These are phyloP conservation scores for Vitis hybrid DNA, from an alignment of 177 flowering plant genomes.

Conservation along the genomic window DNA sequence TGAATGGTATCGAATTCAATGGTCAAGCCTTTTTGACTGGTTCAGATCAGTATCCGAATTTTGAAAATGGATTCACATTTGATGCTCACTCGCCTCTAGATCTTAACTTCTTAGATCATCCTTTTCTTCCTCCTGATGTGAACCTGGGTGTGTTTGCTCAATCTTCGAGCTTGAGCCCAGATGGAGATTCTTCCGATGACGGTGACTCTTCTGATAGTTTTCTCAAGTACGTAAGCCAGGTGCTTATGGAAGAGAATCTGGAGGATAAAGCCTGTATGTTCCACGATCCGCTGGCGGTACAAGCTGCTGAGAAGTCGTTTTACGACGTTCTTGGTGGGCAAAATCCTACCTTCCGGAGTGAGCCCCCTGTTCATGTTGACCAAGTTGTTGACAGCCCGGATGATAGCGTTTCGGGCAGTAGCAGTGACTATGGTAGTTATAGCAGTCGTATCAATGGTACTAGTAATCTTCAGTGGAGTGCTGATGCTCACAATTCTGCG, in stretches of 20 bases:
- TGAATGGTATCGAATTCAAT: conserved; percentile 9
- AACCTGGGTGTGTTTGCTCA: conserved; percentile 2
- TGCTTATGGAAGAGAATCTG: conserved; percentile 55
- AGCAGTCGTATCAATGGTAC: conserved; percentile 13
- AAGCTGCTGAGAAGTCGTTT: conserved; percentile 45
- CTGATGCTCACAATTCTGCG: background rate
- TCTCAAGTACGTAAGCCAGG: conserved; percentile 45
- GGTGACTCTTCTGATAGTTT: conserved; percentile 41
- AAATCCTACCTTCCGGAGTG: conserved; percentile 25
- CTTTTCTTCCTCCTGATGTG: conserved; percentile 1
- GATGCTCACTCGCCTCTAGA: conserved; percentile 13
- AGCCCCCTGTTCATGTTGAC: conserved; percentile 7
- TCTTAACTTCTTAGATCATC: conserved; percentile 17
- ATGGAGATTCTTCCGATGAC: conserved; percentile 29
- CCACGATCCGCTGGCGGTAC: conserved; percentile 38
- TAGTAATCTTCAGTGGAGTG: background rate
- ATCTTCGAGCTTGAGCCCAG: conserved; percentile 11
- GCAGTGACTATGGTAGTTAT: conserved; percentile 23
- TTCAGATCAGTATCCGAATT: conserved; percentile 11
- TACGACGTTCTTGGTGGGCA: conserved; percentile 39
- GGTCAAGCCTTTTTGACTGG: background rate
- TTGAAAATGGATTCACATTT: conserved; percentile 10
- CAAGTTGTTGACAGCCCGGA: conserved; percentile 25
- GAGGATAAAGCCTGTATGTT: conserved; percentile 46
- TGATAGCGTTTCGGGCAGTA: conserved; percentile 18